Percentiles rank a stretch among this genome's conserved stretches.
Conservation (phyloP, 345 rosid species). For the Raphanus sativus region DNA sequence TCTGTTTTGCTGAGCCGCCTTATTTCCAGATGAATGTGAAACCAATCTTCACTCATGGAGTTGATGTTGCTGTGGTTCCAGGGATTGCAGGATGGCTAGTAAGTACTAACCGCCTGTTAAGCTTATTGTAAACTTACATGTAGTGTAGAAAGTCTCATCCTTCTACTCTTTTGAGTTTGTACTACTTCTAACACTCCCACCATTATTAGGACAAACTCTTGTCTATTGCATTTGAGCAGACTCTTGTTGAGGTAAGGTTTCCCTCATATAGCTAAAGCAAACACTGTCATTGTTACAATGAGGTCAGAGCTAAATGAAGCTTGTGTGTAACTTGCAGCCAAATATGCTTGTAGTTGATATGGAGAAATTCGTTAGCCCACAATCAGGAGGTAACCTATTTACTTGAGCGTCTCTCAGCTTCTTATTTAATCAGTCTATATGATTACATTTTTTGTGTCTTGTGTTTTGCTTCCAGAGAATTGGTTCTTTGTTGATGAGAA, state of each 20-base stretch:
- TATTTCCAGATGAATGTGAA: conserved; percentile 93
- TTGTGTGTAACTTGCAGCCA: conserved; percentile 60
- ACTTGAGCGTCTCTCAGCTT: no score
- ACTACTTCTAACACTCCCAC: conserved; percentile 1
- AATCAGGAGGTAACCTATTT: conserved; percentile 57
- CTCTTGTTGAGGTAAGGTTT: conserved; percentile 64
- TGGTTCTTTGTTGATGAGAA: conserved; percentile 90
- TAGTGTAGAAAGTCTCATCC: conserved; percentile 19
- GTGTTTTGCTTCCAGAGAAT: conserved; percentile 51
- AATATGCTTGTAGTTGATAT: conserved; percentile 95
- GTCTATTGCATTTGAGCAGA: conserved; percentile 86
- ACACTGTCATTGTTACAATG: background rate
- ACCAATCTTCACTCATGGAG: conserved; percentile 71
- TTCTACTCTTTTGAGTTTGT: background rate
- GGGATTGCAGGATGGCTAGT: conserved; percentile 99
- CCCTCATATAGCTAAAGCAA: conserved; percentile 2
- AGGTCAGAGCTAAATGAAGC: conserved; percentile 5
- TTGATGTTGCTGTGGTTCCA: conserved; percentile 87
- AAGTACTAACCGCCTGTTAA: conserved; percentile 39
- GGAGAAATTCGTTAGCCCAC: conserved; percentile 71
- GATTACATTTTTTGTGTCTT: background rate
- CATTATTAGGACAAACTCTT: conserved; percentile 79
- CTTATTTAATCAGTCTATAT: no score
- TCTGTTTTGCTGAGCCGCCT: conserved; percentile 97
- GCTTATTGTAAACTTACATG: conserved; percentile 33